A percentile compares a stretch with the other conserved stretches of the same genome.
Evolutionary conservation across 768 basidiomycete genomes (phyloP).

Genomic region (Hirschioporus abietinus): DNA sequence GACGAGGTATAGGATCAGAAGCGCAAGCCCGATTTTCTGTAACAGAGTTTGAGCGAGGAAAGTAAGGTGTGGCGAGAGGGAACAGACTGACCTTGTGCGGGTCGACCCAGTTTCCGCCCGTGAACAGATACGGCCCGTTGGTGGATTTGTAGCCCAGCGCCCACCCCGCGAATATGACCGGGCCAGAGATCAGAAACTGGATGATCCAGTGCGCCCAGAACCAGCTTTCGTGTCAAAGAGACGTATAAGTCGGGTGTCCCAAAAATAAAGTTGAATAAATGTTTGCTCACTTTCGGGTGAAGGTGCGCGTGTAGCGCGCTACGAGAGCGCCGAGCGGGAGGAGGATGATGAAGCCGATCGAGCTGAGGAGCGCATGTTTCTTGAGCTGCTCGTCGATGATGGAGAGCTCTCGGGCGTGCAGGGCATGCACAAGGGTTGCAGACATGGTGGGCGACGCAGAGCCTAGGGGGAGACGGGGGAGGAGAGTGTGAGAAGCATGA

Average conservation of each 20-base stretch:
- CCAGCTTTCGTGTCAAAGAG: constrained; percentile 34
- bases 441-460: neutral
- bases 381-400: constrained; percentile 31
- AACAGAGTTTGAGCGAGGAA: constrained; percentile 8
- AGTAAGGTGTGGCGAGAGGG: neutral
- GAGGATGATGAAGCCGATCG: constrained; percentile 49
- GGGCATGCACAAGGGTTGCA: neutral
- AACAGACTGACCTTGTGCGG: constrained; percentile 29
- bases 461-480: neutral
- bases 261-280: neutral
- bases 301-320: constrained; percentile 50
- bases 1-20: constrained; percentile 48
- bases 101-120: constrained; percentile 24
- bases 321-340: constrained; percentile 55
- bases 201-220: constrained; percentile 44
- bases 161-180: constrained; percentile 49
- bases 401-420: constrained; percentile 10
- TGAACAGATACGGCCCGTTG: constrained; percentile 5
- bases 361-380: constrained; percentile 47
- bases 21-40: constrained; percentile 45
- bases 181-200: constrained; percentile 45
- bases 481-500: neutral
- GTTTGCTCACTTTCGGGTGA: constrained; percentile 35
- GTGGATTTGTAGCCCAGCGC: constrained; percentile 35
- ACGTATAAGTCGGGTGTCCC: neutral